These are phyloP conservation scores for Arachis hypogaea DNA, from an alignment of 306 rosid genomes.

Conservation along the genomic window DNA sequence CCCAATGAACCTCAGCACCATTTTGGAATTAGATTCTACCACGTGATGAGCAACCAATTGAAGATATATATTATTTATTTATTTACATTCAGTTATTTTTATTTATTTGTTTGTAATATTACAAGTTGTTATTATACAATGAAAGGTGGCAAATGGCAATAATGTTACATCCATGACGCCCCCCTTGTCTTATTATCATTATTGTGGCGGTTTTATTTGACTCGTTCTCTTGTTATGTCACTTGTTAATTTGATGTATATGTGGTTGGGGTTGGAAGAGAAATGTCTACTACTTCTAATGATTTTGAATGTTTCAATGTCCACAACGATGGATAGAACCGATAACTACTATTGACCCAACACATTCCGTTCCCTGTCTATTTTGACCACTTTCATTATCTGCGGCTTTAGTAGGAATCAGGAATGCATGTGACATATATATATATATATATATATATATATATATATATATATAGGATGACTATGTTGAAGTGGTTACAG, in stretches of 20 bases:
- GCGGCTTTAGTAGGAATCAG: too few relatives aligned
- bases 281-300: background rate
- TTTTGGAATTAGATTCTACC: constrained; percentile 53
- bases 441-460: too few relatives aligned
- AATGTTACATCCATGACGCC: background rate
- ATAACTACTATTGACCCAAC: background rate
- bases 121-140: too few relatives aligned
- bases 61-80: too few relatives aligned
- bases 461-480: too few relatives aligned
- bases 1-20: constrained; percentile 74
- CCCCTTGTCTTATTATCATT: background rate
- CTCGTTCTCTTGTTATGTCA: background rate
- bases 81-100: too few relatives aligned
- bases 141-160: too few relatives aligned
- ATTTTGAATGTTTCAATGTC: background rate
- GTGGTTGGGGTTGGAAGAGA: background rate
- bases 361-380: background rate
- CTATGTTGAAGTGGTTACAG: too few relatives aligned
- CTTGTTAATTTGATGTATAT: background rate
- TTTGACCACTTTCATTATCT: background rate
- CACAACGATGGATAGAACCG: background rate
- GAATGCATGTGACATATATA: too few relatives aligned
- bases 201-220: background rate
- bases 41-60: constrained; percentile 2
- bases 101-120: too few relatives aligned